Base-by-base conservation (phyloP, 1,139 yeast species). In the Dujonia santamariae region DNA sequence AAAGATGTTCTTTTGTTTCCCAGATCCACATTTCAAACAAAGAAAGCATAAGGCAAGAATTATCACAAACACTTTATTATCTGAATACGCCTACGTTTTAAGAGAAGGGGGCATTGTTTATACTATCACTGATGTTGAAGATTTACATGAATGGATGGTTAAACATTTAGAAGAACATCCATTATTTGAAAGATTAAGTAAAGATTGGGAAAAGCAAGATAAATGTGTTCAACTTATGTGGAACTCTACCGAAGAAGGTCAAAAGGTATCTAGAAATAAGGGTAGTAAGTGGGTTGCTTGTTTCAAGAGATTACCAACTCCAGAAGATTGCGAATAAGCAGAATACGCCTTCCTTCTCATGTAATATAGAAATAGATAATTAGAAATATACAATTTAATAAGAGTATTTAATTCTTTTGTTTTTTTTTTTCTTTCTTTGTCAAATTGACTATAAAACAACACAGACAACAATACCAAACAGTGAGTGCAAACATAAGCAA, bases 1-100 rank as follows among this genome's bases (percentile, higher is more conserved):
- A 26, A 92, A 92, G 67, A 85, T 92, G 78, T 92, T 92, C 61
- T 92, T 94, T 66, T 94, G 98, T 61, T 92, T 92, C 74, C 99
- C 99, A 14, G 99, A 92, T 61, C 99, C 99, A 11, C 98, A 94
- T 59, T 92, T 92, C 69, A 92, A 92, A 56, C 96, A 87, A 59
- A 75, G 98, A 51, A 92, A 92, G 58, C 98, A 94, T 62, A 92
- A 92, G 67, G 97, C 97, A 7, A 75, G 99, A 67, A 92, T 92
- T 50, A 78, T 92, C 45, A 90, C 98, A 40, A 81, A 79, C 41
- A 92, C 97, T 1, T 66, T 92, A 42, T 69, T 88, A 38, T 77
- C 94, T 23, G 98, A 92, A 57, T 92, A 92, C 54, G 98, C 98
- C 3, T 94, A 78, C 54, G 95, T 84, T 7, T 69, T 92, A 50